Base-by-base conservation (phyloP, 345 rosid genomes). In the Geranium brycei region DNA sequence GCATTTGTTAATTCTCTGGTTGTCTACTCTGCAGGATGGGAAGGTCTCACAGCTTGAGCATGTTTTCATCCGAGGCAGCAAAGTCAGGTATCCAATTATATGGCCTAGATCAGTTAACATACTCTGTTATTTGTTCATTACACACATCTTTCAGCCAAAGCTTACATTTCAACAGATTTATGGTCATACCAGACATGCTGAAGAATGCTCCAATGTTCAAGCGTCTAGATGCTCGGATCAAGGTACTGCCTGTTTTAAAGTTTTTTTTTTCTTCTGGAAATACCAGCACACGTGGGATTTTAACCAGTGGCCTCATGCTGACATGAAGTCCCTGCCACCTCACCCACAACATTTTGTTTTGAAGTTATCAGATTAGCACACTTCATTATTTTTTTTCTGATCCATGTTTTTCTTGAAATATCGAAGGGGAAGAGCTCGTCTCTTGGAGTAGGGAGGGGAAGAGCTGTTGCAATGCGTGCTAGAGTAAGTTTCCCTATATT, bases 151-250 rank as follows among this genome's bases (percentile, higher is more conserved):
- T 35, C 10, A 35, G 41, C 41, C 1, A 35, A 35, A 4, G 5
- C 10, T 35, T 35, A 35, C 41, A 7, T 35, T 35, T 70, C 23
- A 62, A 72, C 72, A 93, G 99, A 85, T 95, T 95, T 75, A 88
- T 95, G 96, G 95, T 95, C 72, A 95, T 95, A 81, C 97, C 97
- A 16, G 99, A 95, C 78, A 93, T 93, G 95, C 80, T 90, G 68
- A 93, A 93, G 83, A 86, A 90, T 59, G 96, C 99, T 70, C 97
- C 99, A 19, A 88, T 93, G 97, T 93, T 90, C 80, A 85, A 86
- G 80, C 96, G 96, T 28, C 78, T 88, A 64, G 96, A 93, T 78
- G 85, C 83, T 59, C 86, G 79, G 77, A 82, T 83, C 77, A 93
- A 90, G 91, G 96, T 82, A 74, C 60, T 12, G 17, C 59, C 66